Conservation (phyloP, 108 stramenopile genomes). For the Cyclotella atomus region DNA sequence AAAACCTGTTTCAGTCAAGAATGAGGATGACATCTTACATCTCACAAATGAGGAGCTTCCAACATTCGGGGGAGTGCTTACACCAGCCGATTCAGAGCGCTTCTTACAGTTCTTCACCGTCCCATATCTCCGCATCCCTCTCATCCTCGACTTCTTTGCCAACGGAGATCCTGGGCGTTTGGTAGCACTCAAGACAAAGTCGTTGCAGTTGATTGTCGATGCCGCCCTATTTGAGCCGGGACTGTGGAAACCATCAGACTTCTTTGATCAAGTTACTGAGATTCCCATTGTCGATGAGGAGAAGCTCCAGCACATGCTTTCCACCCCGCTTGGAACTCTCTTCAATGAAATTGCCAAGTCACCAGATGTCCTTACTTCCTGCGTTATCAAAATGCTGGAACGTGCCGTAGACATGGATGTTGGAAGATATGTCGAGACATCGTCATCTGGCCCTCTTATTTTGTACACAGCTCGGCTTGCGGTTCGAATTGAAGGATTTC, state of each 20-base stretch:
- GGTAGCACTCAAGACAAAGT: constrained; percentile 84
- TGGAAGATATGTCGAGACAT: constrained; percentile 82
- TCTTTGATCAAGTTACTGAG: constrained; percentile 72
- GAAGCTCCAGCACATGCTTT: constrained; percentile 75
- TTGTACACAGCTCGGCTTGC: constrained; percentile 95
- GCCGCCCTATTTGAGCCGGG: constrained; percentile 97
- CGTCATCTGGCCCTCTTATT: constrained; percentile 91
- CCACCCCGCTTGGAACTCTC: constrained; percentile 91
- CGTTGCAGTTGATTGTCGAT: constrained; percentile 93
- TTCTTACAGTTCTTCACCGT: constrained; percentile 96
- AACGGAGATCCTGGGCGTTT: constrained; percentile 91
- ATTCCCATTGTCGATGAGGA: constrained; percentile 82
- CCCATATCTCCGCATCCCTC: constrained; percentile 95
- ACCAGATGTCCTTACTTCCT: constrained; percentile 83
- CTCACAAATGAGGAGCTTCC: constrained; percentile 88
- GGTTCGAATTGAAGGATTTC: constrained; percentile 92
- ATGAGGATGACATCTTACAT: constrained; percentile 96
- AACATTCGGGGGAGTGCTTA: constrained; percentile 89
- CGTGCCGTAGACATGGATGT: constrained; percentile 95
- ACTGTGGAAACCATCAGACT: constrained; percentile 86
- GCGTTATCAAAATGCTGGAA: constrained; percentile 91
- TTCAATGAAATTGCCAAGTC: constrained; percentile 96
- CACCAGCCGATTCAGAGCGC: constrained; percentile 89
- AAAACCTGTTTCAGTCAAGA: constrained; percentile 83
- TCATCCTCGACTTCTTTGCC: constrained; percentile 95